These are phyloP conservation scores for Grosmannia penicillata DNA, from an alignment of 2,329 filamentous ascomycete genomes.

Conservation along the genomic window DNA sequence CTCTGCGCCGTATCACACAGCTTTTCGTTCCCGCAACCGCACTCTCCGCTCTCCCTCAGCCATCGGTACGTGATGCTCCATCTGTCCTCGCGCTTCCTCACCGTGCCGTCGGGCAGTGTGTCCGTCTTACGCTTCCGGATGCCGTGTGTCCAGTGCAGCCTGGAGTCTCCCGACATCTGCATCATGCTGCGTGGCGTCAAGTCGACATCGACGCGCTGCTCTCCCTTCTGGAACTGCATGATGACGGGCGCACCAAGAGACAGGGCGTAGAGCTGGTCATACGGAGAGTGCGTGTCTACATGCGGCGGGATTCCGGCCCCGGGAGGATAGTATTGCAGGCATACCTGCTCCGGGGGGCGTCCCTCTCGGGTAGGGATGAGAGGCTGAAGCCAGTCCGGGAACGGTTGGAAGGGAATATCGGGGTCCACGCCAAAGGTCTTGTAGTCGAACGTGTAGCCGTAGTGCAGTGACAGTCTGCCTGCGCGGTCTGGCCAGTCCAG, in stretches of 20 bases:
- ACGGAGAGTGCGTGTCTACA: conserved; percentile 40
- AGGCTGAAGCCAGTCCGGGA: conserved; percentile 34
- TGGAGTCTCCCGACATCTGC: conserved; percentile 31
- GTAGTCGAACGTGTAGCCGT: conserved; percentile 42
- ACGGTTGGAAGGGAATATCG: conserved; percentile 30
- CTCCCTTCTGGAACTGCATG: conserved; percentile 26
- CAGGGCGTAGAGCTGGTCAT: conserved; percentile 28
- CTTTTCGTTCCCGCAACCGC: conserved; percentile 32
- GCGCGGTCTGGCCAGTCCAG: conserved; percentile 30
- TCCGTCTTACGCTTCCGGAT: conserved; percentile 25
- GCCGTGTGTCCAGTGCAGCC: conserved; percentile 29
- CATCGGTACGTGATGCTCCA: conserved; percentile 44
- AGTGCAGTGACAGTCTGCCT: conserved; percentile 36
- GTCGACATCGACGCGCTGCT: conserved; percentile 26
- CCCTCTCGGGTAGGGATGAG: conserved; percentile 28
- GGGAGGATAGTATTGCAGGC: conserved; percentile 44
- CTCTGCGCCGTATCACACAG: conserved; percentile 37
- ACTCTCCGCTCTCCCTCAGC: conserved; percentile 28
- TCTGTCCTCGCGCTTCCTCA: conserved; percentile 25
- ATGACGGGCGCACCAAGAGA: conserved; percentile 25
- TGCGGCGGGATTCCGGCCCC: conserved; percentile 46
- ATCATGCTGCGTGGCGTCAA: conserved; percentile 33
- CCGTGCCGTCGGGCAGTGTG: conserved; percentile 26
- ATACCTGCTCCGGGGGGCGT: conserved; percentile 39
- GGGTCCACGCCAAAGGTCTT: conserved; percentile 40